A percentile compares a stretch with the other conserved stretches of the same genome.
These are phyloP conservation scores for Candida chilensis DNA, from an alignment of 805 yeast species.

Conservation along the genomic window DNA sequence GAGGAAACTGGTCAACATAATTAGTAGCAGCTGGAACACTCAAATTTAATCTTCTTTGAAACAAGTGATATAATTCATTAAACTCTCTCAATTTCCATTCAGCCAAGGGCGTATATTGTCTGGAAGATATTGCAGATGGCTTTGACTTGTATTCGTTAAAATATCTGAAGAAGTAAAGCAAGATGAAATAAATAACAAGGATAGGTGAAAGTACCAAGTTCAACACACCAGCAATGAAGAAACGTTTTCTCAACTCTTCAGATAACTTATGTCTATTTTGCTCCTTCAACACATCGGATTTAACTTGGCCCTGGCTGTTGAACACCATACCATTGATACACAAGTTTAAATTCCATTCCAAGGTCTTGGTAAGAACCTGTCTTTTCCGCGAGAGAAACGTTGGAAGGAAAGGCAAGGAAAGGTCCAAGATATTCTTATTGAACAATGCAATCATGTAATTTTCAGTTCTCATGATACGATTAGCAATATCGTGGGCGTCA, in stretches of 20 bases:
- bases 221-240: conserved; percentile 79
- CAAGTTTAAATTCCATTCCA: conserved; percentile 90
- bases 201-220: conserved; percentile 82
- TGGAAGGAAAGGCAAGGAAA: conserved; percentile 42
- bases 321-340: conserved; percentile 85
- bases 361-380: conserved; percentile 62
- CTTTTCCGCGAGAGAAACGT: conserved; percentile 6
- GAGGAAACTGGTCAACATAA: conserved; percentile 88
- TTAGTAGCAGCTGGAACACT: conserved; percentile 74
- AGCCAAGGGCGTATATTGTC: conserved; percentile 91
- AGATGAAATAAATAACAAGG: conserved; percentile 70
- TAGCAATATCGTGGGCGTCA: conserved; percentile 92
- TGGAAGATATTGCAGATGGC: conserved; percentile 64
- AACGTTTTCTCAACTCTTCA: conserved; percentile 66
- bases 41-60: conserved; percentile 66
- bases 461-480: conserved; percentile 91
- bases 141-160: conserved; percentile 88
- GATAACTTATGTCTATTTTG: conserved; percentile 58
- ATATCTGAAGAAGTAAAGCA: conserved; percentile 80
- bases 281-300: conserved; percentile 62
- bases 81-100: conserved; percentile 93
- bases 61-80: conserved; percentile 87
- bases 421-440: conserved; percentile 66
- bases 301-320: conserved; percentile 74
- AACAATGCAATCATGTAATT: conserved; percentile 87